Evolutionary conservation across 2,329 filamentous ascomycete genomes (phyloP), one percentile per base, ranked within the genome.

Genomic region (Tolypocladium ovalisporum): DNA sequence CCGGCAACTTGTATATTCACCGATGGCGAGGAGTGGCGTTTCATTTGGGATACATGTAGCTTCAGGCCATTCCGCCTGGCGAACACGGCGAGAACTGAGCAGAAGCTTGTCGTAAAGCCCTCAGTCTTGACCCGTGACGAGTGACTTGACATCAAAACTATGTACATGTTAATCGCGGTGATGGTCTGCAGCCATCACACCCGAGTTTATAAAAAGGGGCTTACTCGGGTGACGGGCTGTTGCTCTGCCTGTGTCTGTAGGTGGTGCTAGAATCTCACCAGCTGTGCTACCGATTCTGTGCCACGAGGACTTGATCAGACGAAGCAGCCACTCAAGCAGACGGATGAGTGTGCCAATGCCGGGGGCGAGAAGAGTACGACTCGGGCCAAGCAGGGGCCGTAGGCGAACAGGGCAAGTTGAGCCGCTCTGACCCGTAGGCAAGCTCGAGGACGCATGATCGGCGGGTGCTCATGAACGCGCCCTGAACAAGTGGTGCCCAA

Each of bases 1-100:
- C 17, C 15, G 8, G 6, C 1, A 4, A 4, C 7, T 1, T 9
- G 2, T 6, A 32, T 1, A 32, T 3, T 32, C 15, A 4, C 1
- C 7, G 27, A 49, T 12, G 44, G 24, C 27, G 8, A 19, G 13
- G 27, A 15, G 24, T 27, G 42, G 6, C 6, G 22, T 6, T 27
- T 7, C 24, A 4, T 8, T 17, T 10, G 24, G 24, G 13, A 44
- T 6, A 4, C 10, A 4, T 12, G 4, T 42, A 10, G 22, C 3
- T 12, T 22, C 42, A 29, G 3, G 5, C 13, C 17, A 10, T n/a
- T n/a, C n/a, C n/a, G n/a, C 24, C 27, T 10, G n/a, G 44, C 17
- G 44, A 32, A 29, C 17, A 49, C 15, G 24, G 24, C 2, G 8
- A 6, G 44, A 49, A 17, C 27, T 7, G 13, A 47, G 42, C 4